These are phyloP conservation scores for Pichia occidentalis DNA, from an alignment of 805 yeast genomes.

Conservation along the genomic window DNA sequence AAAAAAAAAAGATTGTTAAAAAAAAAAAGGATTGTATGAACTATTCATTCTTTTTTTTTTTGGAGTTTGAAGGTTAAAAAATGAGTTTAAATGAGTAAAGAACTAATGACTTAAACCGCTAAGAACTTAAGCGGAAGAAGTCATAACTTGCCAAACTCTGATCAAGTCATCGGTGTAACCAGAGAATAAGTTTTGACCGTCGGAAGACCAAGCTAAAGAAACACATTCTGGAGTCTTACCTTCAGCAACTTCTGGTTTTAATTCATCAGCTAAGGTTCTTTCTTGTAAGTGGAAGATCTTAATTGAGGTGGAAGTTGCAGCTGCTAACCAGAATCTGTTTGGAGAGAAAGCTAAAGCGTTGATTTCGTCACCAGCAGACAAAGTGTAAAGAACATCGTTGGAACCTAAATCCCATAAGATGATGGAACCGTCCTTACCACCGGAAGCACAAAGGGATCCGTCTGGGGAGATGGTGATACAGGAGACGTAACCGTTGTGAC, in stretches of 20 bases:
- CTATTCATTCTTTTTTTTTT: too few species aligned
- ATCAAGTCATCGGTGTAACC: conserved; percentile 99
- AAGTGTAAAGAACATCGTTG: conserved; percentile 83
- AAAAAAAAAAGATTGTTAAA: conserved; percentile 10
- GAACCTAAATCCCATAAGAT: conserved; percentile 95
- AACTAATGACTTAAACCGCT: conserved; percentile 1
- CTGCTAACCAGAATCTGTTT: conserved; percentile 99
- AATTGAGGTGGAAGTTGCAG: conserved; percentile 97
- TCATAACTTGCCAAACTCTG: conserved; percentile 99
- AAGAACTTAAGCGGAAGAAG: conserved; percentile 40
- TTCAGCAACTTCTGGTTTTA: conserved; percentile 95
- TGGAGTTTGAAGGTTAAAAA: too few species aligned
- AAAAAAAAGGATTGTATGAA: conserved; percentile 1
- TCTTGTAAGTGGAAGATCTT: conserved; percentile 97
- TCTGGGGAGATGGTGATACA: conserved; percentile 98
- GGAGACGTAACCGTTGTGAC: conserved; percentile 99
- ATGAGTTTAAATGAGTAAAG: neutral
- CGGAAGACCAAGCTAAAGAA: conserved; percentile 99
- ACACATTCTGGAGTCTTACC: conserved; percentile 97
- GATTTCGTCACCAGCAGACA: conserved; percentile 93
- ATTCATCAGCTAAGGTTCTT: conserved; percentile 90
- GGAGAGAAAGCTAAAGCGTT: conserved; percentile 99
- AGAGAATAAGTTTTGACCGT: conserved; percentile 98
- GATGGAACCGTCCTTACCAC: conserved; percentile 99
- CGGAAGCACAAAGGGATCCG: conserved; percentile 98